Conservation (phyloP, 2,329 filamentous ascomycete genomes). For the Venturia carpophila region DNA sequence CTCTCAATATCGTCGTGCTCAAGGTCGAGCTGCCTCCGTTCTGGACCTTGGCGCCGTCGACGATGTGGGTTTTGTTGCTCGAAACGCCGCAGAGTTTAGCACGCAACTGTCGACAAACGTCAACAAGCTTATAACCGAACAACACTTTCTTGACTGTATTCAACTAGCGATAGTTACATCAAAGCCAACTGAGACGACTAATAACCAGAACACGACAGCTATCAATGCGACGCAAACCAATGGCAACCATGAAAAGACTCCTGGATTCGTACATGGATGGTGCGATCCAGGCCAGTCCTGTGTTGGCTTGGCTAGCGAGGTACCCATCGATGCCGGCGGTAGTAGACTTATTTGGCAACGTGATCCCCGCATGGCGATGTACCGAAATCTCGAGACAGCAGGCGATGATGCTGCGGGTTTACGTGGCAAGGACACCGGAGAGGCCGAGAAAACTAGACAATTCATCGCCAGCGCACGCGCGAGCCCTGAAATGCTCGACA, state of each 20-base stretch:
- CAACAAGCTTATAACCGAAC: neutral
- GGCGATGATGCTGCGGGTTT: neutral
- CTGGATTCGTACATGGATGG: no score
- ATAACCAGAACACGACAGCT: no score
- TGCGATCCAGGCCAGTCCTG: no score
- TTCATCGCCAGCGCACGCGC: neutral
- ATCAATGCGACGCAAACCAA: no score
- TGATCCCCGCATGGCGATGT: neutral
- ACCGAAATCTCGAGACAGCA: neutral
- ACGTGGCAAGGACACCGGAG: neutral
- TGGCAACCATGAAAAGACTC: no score
- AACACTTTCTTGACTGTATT: neutral
- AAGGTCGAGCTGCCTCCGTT: constrained; percentile 20
- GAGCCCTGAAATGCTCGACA: neutral
- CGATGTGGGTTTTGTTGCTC: constrained; percentile 10
- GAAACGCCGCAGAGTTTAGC: neutral
- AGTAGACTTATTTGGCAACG: neutral
- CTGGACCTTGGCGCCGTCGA: constrained; percentile 15
- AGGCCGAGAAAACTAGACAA: neutral
- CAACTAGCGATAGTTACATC: neutral
- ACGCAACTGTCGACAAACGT: neutral
- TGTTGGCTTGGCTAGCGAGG: no score
- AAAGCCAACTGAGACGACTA: no score
- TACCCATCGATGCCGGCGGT: neutral
- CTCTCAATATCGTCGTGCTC: constrained; percentile 22